Evolutionary conservation across 441 rosid genomes (phyloP).

Genomic region (Isatis lusitanica): DNA sequence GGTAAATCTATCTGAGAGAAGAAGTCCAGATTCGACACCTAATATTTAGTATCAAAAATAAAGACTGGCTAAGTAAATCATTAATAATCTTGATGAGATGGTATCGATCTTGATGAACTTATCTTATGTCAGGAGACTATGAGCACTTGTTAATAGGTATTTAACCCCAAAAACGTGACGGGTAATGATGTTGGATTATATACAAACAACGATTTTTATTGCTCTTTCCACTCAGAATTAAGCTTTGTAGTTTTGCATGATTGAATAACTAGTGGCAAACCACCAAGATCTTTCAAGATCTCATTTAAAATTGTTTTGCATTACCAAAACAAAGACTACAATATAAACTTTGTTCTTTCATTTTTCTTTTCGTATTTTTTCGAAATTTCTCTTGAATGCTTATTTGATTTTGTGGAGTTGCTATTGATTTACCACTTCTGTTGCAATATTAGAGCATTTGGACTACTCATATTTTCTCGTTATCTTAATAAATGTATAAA

Average conservation of each 20-base stretch:
- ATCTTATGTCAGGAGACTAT: neutral
- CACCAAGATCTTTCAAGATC: slow-evolving; percentile 4
- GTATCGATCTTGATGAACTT: neutral
- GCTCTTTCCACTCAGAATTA: neutral
- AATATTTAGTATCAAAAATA: too few species aligned
- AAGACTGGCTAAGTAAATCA: neutral
- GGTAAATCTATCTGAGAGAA: too few species aligned
- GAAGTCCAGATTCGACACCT: too few species aligned
- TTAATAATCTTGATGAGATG: neutral
- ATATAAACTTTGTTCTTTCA: neutral
- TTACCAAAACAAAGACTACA: neutral
- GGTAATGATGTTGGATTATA: neutral
- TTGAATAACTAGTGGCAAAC: slow-evolving; percentile 9
- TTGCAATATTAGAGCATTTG: neutral
- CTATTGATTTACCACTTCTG: neutral
- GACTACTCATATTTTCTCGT: neutral
- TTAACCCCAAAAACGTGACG: neutral
- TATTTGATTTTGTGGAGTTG: neutral
- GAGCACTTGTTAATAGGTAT: neutral
- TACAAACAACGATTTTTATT: neutral
- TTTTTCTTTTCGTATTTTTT: neutral
- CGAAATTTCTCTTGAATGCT: neutral
- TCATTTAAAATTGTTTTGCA: neutral
- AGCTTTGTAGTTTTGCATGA: neutral
- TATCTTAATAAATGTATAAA: neutral